phyloP scores from a whole-genome alignment of 352 stramenopile species.

The Phytophthora lateralis region DNA sequence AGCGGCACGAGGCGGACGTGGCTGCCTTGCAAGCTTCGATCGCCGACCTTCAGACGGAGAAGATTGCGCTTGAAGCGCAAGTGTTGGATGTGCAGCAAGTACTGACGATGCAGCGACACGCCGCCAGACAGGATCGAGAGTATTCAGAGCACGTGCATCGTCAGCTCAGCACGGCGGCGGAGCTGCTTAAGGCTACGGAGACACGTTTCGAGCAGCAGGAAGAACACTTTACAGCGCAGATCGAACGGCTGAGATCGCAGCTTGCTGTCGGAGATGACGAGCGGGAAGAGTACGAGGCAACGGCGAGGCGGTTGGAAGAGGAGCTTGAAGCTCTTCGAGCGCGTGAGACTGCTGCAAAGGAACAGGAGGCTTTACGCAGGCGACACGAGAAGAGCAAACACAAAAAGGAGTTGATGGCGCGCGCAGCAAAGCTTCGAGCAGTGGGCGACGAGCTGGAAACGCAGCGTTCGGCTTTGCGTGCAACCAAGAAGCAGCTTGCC shows the following conservation, averaged over 20 bases:
- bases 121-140: conserved; percentile 47
- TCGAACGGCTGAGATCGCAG: conserved; percentile 22
- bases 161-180: conserved; percentile 62
- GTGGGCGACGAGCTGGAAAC: conserved; percentile 42
- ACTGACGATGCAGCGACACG: conserved; percentile 25
- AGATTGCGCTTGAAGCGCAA: conserved; percentile 37
- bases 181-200: conserved; percentile 65
- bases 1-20: conserved; percentile 75
- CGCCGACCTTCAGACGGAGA: conserved; percentile 40
- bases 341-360: conserved; percentile 20
- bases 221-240: conserved; percentile 25
- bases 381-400: conserved; percentile 34
- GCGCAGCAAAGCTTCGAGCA: conserved; percentile 28
- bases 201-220: conserved; percentile 52
- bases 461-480: conserved; percentile 37
- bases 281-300: conserved; percentile 3
- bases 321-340: conserved; percentile 21
- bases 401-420: conserved; percentile 33
- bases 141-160: conserved; percentile 61
- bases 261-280: conserved; percentile 15
- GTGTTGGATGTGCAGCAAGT: conserved; percentile 25
- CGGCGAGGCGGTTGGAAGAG: conserved; percentile 23
- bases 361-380: conserved; percentile 30
- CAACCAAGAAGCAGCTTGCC: conserved; percentile 45
- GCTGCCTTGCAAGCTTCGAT: conserved; percentile 49